Evolutionary conservation across 768 basidiomycete genomes (phyloP), one percentile per base, ranked within the genome.

Genomic region (Hemileccinum impolitum): DNA sequence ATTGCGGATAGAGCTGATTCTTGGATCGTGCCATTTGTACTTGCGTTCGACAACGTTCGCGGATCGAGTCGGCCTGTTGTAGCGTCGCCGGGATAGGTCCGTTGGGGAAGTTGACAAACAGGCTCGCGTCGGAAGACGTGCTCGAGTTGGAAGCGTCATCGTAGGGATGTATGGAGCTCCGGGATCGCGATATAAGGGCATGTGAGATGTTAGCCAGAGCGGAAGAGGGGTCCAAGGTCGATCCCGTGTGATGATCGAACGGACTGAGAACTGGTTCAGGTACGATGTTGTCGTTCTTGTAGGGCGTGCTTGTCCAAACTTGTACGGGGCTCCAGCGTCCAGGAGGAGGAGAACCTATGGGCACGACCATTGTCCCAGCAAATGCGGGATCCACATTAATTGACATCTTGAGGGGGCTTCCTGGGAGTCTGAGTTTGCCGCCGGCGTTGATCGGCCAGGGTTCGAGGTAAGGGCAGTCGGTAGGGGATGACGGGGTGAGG

Each of bases 221-320:
- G n/a, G 53, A 35, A 4, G 46, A 40, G n/a, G 46, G 25, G 18
- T 60, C 41, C 14, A 34, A 11, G 32, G 6, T 14, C 18, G 47
- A 38, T 21, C 3, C 35, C 1, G 30, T 8, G 26, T 14, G 34
- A 6, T 28, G 37, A 12, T 50, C 48, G 34, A 52, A 45, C 5
- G 52, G 30, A 40, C 18, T 47, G 37, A 39, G 36, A 12, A 11
- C 19, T 8, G 17, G 43, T 4, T 51, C 46, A n/a, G 39, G 42
- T 2, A 46, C 15, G 23, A 14, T 14, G 13, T 26, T 17, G 35
- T 59, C 47, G 18, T 19, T 14, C 48, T 54, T 59, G 37, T 7
- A 48, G 3, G 63, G 63, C 0, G 63, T 63, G 43, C 63, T 65
- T 31, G 58, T 58, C 62, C 62, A 65, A 8, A 65, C 50, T 19